These are phyloP conservation scores for Daldinia eschscholtzii DNA, from an alignment of 2,329 filamentous ascomycete species.

Conservation along the genomic window DNA sequence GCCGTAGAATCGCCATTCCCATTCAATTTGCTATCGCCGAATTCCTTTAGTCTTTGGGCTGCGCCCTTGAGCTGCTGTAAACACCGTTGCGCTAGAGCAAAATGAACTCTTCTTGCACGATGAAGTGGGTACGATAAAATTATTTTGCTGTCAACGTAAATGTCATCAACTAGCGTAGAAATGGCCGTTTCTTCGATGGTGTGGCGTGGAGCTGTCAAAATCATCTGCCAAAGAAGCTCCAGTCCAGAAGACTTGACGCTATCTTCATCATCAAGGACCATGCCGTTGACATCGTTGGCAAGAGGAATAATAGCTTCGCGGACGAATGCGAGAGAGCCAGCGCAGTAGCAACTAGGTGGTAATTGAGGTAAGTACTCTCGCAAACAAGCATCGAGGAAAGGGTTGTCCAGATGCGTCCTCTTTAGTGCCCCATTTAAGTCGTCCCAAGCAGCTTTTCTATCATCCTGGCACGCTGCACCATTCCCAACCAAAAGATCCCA, in stretches of 20 bases:
- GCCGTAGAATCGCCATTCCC: conserved; percentile 67
- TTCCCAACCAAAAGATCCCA: conserved; percentile 81
- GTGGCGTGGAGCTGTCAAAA: conserved; percentile 74
- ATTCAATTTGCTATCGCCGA: conserved; percentile 57
- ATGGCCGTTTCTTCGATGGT: conserved; percentile 78
- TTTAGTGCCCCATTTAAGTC: conserved; percentile 67
- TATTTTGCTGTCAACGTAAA: conserved; percentile 74
- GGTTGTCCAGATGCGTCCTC: conserved; percentile 62
- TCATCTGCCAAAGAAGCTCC: conserved; percentile 86
- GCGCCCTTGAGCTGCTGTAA: conserved; percentile 76
- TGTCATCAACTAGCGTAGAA: conserved; percentile 74
- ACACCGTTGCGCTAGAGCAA: conserved; percentile 79
- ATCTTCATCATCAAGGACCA: conserved; percentile 65
- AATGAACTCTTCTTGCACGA: conserved; percentile 70
- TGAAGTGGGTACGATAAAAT: conserved; percentile 64
- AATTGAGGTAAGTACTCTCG: conserved; percentile 69
- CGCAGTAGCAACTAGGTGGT: conserved; percentile 69
- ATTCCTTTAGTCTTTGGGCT: conserved; percentile 67
- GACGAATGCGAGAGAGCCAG: conserved; percentile 73
- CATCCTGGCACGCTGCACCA: conserved; percentile 68
- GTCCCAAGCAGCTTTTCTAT: conserved; percentile 77
- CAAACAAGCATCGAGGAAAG: conserved; percentile 68
- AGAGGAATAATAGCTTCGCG: conserved; percentile 63
- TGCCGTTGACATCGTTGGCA: conserved; percentile 59
- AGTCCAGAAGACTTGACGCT: conserved; percentile 65